Conservation (phyloP, 208 protist species). For the Acanthamoeba sp. region DNA sequence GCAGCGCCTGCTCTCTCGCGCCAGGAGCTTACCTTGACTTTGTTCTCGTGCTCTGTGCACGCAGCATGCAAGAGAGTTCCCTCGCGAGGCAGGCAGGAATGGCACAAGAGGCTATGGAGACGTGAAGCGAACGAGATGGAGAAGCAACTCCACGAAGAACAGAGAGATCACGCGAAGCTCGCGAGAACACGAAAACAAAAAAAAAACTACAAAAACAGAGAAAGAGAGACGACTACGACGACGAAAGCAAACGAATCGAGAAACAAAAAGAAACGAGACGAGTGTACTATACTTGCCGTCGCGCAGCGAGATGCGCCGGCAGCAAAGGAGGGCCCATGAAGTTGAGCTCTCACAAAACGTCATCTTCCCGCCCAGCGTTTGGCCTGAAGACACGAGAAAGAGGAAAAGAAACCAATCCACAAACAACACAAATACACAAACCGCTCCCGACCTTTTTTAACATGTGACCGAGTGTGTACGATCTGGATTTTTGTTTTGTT, state of each 20-base stretch:
- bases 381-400: no score
- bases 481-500: no score
- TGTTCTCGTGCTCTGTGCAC: background rate
- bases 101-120: constrained; percentile 11
- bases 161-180: background rate
- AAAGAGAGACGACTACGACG: background rate
- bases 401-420: no score
- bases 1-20: background rate
- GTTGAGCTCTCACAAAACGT: no score
- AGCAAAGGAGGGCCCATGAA: background rate
- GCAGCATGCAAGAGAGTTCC: background rate
- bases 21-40: background rate
- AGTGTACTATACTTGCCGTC: background rate
- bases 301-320: background rate
- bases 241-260: background rate
- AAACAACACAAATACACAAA: no score
- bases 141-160: background rate
- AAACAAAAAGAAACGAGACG: background rate
- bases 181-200: background rate
- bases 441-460: no score
- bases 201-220: background rate
- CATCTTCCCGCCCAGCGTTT: no score
- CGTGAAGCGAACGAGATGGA: background rate
- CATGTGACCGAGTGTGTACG: no score
- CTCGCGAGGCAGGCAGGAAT: background rate